Evolutionary conservation across 257 asterid genomes (phyloP), one percentile per base, ranked within the genome.

Genomic region (Solanum dulcamara): DNA sequence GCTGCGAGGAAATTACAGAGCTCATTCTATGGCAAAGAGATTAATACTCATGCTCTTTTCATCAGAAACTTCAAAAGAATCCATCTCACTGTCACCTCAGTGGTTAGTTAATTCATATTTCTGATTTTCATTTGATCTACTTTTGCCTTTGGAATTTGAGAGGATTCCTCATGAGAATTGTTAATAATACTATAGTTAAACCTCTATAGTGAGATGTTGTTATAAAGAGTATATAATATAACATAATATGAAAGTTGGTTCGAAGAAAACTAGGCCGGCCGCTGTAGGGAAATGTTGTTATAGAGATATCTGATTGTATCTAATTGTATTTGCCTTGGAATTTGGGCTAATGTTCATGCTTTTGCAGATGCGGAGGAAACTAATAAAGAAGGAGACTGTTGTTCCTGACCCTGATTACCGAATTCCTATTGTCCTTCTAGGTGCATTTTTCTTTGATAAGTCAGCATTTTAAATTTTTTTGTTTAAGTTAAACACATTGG

Each of bases 331-430:
- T 32, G 32, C 28, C 44, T 37, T 3, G 53, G 6, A 55, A 55
- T 28, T 40, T 55, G 67, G 64, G 46, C 22, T 86, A 57, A 88
- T 33, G 18, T 44, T 50, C 9, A 20, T 33, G 79, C 42, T 86
- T 40, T 86, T 71, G 90, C 93, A 96, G 99, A 83, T 93, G 22
- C 93, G 96, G 50, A 89, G 91, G 91, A 90, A 91, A 85, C 88
- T 81, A 40, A 79, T 82, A 90, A 89, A 87, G 90, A 89, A 88
- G 62, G 83, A 77, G 85, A 94, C 92, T 11, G 84, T 94, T 81
- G 89, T 96, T 84, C 98, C 99, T 9, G 98, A 94, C 50, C 97
- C 99, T 3, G 98, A 96, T 88, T 96, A 92, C 84, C 93, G 97
- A 50, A 92, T 96, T 85, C 97, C 99, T 4, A 62, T 92, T 68